phyloP scores from a whole-genome alignment of 805 yeast species.

The Wickerhamomyces subpelliculosus region DNA sequence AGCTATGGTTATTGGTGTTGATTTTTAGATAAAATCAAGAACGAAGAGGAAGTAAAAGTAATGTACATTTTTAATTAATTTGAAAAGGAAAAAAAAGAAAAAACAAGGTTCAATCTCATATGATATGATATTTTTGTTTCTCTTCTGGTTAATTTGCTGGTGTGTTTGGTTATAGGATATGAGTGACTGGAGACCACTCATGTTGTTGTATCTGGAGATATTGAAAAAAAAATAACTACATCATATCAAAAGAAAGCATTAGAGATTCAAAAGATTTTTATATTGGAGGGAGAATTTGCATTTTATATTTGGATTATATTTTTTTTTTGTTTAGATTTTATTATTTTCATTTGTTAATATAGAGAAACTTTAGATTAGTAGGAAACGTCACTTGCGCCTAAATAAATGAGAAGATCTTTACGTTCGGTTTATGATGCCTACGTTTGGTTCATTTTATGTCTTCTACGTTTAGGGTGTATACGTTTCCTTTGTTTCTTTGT shows the following conservation, averaged over 20 bases:
- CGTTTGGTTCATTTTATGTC: not conserved
- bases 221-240: no score
- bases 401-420: not conserved
- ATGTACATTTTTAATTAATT: no score
- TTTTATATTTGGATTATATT: not conserved
- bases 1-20: constrained; percentile 97
- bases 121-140: not conserved
- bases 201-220: not conserved
- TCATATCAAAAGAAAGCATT: no score
- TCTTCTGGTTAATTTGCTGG: not conserved
- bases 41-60: no score
- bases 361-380: not conserved
- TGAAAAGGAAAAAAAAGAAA: constrained; percentile 43
- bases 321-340: not conserved
- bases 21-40: constrained; percentile 43
- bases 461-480: constrained; percentile 1
- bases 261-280: not conserved
- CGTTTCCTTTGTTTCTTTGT: not conserved
- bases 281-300: not conserved
- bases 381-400: not conserved
- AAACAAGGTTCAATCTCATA: not conserved
- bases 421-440: not conserved
- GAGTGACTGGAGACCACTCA: constrained; percentile 20
- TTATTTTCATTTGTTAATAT: not conserved
- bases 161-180: not conserved